Percentiles rank a stretch among this genome's conserved stretches.
These are phyloP conservation scores for Calocera cornea DNA, from an alignment of 768 basidiomycete species.

Conservation along the genomic window DNA sequence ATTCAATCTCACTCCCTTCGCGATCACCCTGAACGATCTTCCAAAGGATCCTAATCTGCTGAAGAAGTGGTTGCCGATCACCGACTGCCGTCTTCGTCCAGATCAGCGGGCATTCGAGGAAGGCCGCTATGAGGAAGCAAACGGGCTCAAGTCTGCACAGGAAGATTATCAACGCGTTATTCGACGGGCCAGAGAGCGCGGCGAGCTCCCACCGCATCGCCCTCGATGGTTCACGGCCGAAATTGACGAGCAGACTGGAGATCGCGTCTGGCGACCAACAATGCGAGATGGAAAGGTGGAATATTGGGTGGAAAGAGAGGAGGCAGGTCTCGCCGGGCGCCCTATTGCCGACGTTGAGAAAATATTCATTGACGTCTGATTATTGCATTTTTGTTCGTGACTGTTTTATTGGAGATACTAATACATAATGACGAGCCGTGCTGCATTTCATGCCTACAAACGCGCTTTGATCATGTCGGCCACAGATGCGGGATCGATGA, in stretches of 20 bases:
- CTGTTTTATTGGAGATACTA: not conserved
- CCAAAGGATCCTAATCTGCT: slow-evolving; percentile 44
- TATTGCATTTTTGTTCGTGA: not conserved
- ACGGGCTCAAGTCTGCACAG: slow-evolving; percentile 60
- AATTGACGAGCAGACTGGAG: slow-evolving; percentile 78
- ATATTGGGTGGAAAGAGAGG: slow-evolving; percentile 75
- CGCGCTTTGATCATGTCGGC: slow-evolving; percentile 17
- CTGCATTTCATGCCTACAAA: slow-evolving; percentile 9
- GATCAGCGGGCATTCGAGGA: slow-evolving; percentile 92
- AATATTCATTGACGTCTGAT: slow-evolving; percentile 59
- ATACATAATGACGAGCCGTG: slow-evolving; percentile 4
- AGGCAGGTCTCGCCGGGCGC: slow-evolving; percentile 26
- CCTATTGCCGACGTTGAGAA: slow-evolving; percentile 58
- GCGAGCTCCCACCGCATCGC: slow-evolving; percentile 50
- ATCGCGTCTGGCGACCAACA: slow-evolving; percentile 71
- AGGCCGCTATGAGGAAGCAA: slow-evolving; percentile 73
- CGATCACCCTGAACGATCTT: slow-evolving; percentile 82
- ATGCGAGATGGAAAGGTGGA: slow-evolving; percentile 41
- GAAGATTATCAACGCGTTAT: slow-evolving; percentile 74
- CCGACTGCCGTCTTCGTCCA: slow-evolving; percentile 82
- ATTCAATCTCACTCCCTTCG: slow-evolving; percentile 92
- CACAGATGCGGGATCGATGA: slow-evolving; percentile 20
- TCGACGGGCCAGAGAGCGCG: slow-evolving; percentile 61
- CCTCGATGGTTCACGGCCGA: slow-evolving; percentile 80
- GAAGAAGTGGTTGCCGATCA: slow-evolving; percentile 62